These are phyloP conservation scores for Ogataea naganishii DNA, from an alignment of 805 yeast genomes.

Conservation along the genomic window DNA sequence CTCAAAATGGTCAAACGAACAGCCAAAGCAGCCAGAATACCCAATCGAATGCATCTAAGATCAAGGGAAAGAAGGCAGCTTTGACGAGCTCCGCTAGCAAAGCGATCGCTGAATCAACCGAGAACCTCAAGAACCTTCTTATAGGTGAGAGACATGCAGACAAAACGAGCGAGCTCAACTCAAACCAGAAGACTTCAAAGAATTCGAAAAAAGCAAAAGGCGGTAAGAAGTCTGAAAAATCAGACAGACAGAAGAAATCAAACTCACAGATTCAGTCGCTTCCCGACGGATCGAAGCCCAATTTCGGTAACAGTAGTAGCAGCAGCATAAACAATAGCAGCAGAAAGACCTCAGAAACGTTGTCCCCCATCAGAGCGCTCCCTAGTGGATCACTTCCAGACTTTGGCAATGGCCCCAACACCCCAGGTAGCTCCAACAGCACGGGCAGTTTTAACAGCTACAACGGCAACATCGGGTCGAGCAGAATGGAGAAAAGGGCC, in stretches of 20 bases:
- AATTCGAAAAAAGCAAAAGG: no score
- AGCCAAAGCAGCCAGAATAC: slow-evolving; percentile 4
- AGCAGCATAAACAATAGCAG: no score
- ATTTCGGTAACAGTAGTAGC: slow-evolving; percentile 12
- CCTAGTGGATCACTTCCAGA: slow-evolving; percentile 1
- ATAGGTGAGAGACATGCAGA: no score
- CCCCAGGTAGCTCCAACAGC: no score
- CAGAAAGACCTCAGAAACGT: no score
- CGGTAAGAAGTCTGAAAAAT: slow-evolving; percentile 3
- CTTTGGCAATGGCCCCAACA: slow-evolving; percentile 2
- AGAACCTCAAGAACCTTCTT: slow-evolving; percentile 12
- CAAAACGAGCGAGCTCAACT: no score
- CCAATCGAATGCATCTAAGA: slow-evolving; percentile 7
- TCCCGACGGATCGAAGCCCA: slow-evolving; percentile 11
- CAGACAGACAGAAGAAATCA: slow-evolving; percentile 4
- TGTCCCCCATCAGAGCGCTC: no score
- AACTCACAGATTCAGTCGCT: slow-evolving; percentile 7
- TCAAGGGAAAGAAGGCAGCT: slow-evolving; percentile 3
- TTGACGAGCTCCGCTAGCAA: slow-evolving; percentile 13
- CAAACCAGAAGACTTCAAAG: no score
- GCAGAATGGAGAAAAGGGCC: not conserved
- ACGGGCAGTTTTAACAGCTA: not conserved
- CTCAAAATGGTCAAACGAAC: slow-evolving; percentile 8
- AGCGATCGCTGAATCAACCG: slow-evolving; percentile 12
- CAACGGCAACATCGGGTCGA: not conserved